Evolutionary conservation across 805 yeast genomes (phyloP), one percentile per base, ranked within the genome.

Genomic region (Kuraishia borneana): DNA sequence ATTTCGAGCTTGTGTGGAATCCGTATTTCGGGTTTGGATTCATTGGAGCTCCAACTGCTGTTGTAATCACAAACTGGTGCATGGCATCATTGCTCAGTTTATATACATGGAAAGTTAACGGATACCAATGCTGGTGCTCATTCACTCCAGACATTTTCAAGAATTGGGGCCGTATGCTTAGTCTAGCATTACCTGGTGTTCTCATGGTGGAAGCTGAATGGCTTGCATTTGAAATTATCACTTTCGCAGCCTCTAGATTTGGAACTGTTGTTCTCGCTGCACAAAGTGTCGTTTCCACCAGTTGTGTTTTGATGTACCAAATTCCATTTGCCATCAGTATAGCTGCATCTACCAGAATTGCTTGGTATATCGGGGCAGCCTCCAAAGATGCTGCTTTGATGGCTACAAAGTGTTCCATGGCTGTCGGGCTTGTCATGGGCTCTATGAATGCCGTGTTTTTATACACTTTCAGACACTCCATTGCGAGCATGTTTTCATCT

Each of bases 121-220:
- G 73, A 4, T 47, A 59, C 41, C 59, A 65, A 43, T 58, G 64
- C 37, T 58, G 63, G 63, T 49, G 52, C 34, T 60, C 60, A 10
- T 43, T 58, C 19, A 18, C 46, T 4, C 33, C 31, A 9, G 41
- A 36, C 6, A 67, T 71, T 30, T 66, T 68, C 43, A 48, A 52
- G 30, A 75, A 77, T 43, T 82, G 88, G 88, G 51, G 54, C 4
- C 70, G 66, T 45, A 73, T 82, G 76, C 58, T 80, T 30, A 61
- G 58, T 39, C 56, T 82, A 27, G 77, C 88, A 2, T 48, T 73
- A n/a, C 85, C 85, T 4, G 87, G 88, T 25, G 73, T 80, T 21
- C 56, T 79, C 35, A 77, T 80, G 82, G 83, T 82, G 17, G 71
- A 76, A 46, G 81, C 85, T 14, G 92, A 82, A 54, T 82, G 83